Evolutionary conservation across 192 early-diverging fungal genomes (phyloP).

Genomic region (Globomyces pollinis-pini): DNA sequence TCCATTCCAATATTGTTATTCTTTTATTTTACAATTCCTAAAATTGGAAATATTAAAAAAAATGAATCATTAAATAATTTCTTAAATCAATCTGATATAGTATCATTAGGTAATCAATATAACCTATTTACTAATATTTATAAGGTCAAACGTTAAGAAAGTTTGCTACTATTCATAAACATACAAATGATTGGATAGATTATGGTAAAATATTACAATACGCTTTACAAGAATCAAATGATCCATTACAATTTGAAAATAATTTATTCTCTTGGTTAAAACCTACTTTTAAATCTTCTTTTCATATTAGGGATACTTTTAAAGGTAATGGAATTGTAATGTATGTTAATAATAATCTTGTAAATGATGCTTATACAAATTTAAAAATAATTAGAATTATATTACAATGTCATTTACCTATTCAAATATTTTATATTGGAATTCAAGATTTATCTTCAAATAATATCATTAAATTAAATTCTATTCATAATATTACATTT

Average conservation of each 20-base stretch:
- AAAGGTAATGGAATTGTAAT: constrained; percentile 7
- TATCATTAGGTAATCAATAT: too few relatives aligned
- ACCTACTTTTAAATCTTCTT: neutral
- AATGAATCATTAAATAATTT: too few relatives aligned
- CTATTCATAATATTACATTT: neutral
- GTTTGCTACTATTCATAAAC: too few relatives aligned
- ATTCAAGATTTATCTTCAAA: constrained; percentile 14
- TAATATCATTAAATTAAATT: neutral
- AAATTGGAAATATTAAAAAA: too few relatives aligned
- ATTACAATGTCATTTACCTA: constrained; percentile 30
- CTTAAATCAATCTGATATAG: too few relatives aligned
- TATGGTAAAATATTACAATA: too few relatives aligned
- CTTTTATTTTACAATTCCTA: too few relatives aligned
- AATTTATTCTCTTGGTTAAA: constrained; percentile 2
- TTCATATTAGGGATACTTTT: neutral
- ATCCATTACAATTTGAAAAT: neutral
- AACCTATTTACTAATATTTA: too few relatives aligned
- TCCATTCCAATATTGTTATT: too few relatives aligned
- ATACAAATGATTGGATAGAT: too few relatives aligned
- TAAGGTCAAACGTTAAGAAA: too few relatives aligned
- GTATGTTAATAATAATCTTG: neutral
- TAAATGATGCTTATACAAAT: neutral
- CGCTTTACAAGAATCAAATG: too few relatives aligned
- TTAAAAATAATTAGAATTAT: neutral
- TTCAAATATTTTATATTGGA: constrained; percentile 51